These are phyloP conservation scores for Antarctomyces pellizariae DNA, from an alignment of 495 filamentous ascomycete genomes.

Conservation along the genomic window DNA sequence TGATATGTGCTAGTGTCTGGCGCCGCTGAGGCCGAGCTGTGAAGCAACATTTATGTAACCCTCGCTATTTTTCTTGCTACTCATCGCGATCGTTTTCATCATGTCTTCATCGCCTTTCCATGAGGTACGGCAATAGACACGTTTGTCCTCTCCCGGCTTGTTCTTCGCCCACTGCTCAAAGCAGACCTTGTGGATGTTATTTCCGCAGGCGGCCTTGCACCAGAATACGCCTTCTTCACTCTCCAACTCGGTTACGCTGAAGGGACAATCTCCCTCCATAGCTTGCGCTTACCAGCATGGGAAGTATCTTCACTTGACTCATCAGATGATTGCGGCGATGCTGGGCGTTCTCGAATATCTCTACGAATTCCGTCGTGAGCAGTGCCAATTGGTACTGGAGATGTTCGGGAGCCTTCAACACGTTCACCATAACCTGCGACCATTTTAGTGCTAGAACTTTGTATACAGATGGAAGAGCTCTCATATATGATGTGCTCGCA, in stretches of 20 bases:
- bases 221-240: conserved; percentile 30
- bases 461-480: conserved; percentile 1
- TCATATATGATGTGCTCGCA: conserved; percentile 34
- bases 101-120: conserved; percentile 10
- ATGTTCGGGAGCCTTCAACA: conserved; percentile 27
- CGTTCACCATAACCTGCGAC: conserved; percentile 32
- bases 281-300: conserved; percentile 15
- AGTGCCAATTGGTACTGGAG: conserved; percentile 50
- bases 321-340: conserved; percentile 7
- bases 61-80: conserved; percentile 15
- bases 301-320: conserved; percentile 5
- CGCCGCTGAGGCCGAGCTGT: conserved; percentile 26
- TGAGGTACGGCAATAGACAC: conserved; percentile 19
- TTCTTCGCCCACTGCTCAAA: conserved; percentile 36
- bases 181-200: conserved; percentile 39
- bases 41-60: conserved; percentile 35
- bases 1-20: too few species aligned
- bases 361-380: conserved; percentile 35
- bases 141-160: conserved; percentile 24
- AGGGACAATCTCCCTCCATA: conserved; percentile 52
- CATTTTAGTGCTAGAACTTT: not conserved
- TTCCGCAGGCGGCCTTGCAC: conserved; percentile 38
- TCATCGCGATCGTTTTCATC: conserved; percentile 8
- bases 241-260: conserved; percentile 40
- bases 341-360: conserved; percentile 34